These are phyloP conservation scores for Allantophomopsis lycopodina DNA, from an alignment of 2,329 filamentous ascomycete genomes.

Conservation along the genomic window DNA sequence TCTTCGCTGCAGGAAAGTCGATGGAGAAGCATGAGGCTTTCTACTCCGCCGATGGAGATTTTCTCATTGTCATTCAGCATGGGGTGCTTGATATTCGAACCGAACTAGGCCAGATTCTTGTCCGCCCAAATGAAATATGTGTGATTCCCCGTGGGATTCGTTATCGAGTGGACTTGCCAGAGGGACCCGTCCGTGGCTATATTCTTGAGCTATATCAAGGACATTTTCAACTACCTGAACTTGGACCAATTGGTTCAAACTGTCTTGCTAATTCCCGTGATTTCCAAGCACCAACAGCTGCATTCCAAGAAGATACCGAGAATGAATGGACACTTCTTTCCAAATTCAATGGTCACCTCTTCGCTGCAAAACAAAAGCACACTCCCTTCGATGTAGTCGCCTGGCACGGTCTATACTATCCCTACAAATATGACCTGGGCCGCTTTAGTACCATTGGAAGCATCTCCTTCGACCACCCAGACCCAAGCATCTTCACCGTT, in stretches of 20 bases:
- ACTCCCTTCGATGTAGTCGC: slow-evolving; percentile 68
- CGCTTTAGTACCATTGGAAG: slow-evolving; percentile 64
- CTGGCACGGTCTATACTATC: slow-evolving; percentile 71
- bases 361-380: slow-evolving; percentile 50
- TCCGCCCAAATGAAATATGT: slow-evolving; percentile 67
- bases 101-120: slow-evolving; percentile 59
- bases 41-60: slow-evolving; percentile 73
- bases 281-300: slow-evolving; percentile 59
- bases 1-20: slow-evolving; percentile 65
- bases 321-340: slow-evolving; percentile 35
- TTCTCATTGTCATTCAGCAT: slow-evolving; percentile 63
- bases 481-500: slow-evolving; percentile 65
- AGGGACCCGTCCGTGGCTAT: slow-evolving; percentile 54
- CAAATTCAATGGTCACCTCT: slow-evolving; percentile 57
- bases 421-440: slow-evolving; percentile 70
- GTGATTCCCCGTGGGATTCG: slow-evolving; percentile 64
- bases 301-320: slow-evolving; percentile 45
- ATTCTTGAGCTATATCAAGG: slow-evolving; percentile 63
- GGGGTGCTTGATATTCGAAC: slow-evolving; percentile 65
- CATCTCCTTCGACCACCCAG: slow-evolving; percentile 64
- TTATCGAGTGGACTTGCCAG: slow-evolving; percentile 55
- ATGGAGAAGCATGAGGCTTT: slow-evolving; percentile 68
- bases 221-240: slow-evolving; percentile 57
- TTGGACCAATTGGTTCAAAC: slow-evolving; percentile 62
- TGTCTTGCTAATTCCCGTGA: slow-evolving; percentile 63